Evolutionary conservation across 352 stramenopile genomes (phyloP), one percentile per base, ranked within the genome.

Genomic region (Elongisporangium anandrum): DNA sequence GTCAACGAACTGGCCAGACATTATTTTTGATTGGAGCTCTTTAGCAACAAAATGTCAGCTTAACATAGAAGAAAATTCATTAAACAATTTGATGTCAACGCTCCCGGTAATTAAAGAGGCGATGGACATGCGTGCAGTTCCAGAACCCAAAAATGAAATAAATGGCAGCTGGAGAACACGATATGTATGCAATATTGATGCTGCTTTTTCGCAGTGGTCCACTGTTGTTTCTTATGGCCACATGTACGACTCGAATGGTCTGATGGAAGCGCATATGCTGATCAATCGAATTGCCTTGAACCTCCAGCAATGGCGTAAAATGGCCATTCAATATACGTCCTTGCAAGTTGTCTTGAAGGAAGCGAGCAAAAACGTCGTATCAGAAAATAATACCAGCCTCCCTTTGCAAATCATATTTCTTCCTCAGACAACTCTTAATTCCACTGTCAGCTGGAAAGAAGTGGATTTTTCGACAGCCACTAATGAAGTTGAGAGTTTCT

Each of bases 251-350:
- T 50, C 52, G 13, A 57, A 68, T 34, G 69, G 66, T n/a, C 58
- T 59, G 9, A 75, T 72, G 19, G n/a, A 65, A 4, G 69, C 75
- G 23, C 57, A 64, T 10, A 34, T 81, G 0, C 50, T 73, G 1
- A 22, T 85, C 6, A 53, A 61, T n/a, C 69, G 86, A 6, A 39
- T 88, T 2, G 68, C 63, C 4, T 64, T 88, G 47, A 80, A 72
- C 38, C 60, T 73, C 12, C 67, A 70, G 9, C 81, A 91, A 57
- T 83, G 89, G 12, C 77, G 86, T 49, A 76, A 79, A 12, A 16
- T 87, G 6, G 52, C 47, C 0, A 45, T 89, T 16, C 75, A 81
- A n/a, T 64, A 74, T 13, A 56, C 74, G 4, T 51, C 61, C 0
- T 4, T 79, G 12, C 53, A 50, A 19, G 50, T 77, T 6, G 45